Base-by-base conservation (phyloP, 768 basidiomycete species). In the Pleurotus tuber-regium region DNA sequence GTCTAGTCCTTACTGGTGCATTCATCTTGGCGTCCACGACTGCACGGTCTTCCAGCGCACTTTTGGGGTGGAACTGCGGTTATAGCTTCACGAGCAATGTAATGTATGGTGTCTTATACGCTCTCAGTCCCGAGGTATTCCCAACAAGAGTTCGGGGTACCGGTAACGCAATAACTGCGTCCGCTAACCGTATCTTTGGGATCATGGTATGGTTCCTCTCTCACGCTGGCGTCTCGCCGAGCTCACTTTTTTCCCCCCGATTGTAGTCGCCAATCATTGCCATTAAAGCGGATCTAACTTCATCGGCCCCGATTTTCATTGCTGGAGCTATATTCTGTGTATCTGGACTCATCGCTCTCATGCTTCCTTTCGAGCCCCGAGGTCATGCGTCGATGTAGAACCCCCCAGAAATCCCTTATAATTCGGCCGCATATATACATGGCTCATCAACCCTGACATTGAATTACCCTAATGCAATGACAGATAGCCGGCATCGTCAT, bases 11-110 rank as follows among this genome's bases (percentile, higher is more conserved):
- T 16, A 83, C 82, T 0, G 81, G 82, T 1, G 70, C 76, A 4
- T 84, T 84, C 65, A 75, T 84, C 51, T 79, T 81, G 51, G 77
- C 70, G 6, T 71, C 70, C 44, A 84, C 83, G 5, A 82, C 81
- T 0, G 77, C 82, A 5, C 72, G 78, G 23, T 73, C 73, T 2
- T 79, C 77, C 30, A 65, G 77, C 40, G 71, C 74, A 7, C 62
- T 84, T 7, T 73, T 84, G 5, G 80, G 72, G 14, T 82, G 78
- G 79, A 80, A 82, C 53, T 83, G 82, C 55, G 78, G 69, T 12
- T 82, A 80, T 66, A 75, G 71, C 39, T 83, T 82, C 75, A 50
- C 49, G 16, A 50, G 49, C 52, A 83, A 83, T 59, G 61, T 80
- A 49, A 81, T 80, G 78, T 81, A 81, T 52, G 79, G 78, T 44